A percentile compares a stretch with the other conserved stretches of the same genome.
phyloP scores from a whole-genome alignment of 805 yeast genomes.

The Teunomyces panamensis region DNA sequence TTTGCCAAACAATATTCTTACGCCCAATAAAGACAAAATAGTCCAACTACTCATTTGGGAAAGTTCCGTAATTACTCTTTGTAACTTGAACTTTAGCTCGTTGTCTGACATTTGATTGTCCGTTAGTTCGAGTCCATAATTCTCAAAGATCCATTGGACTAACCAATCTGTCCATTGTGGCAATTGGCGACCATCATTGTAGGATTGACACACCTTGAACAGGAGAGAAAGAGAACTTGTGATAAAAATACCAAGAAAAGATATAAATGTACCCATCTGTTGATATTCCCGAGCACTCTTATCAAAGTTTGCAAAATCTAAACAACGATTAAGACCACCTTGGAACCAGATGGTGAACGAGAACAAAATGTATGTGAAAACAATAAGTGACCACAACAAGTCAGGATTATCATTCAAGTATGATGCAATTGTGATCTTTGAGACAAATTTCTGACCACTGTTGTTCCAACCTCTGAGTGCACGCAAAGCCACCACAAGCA shows the following conservation, averaged over 20 bases:
- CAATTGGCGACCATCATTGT: slow-evolving; percentile 51
- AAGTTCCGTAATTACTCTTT: slow-evolving; percentile 20
- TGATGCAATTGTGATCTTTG: slow-evolving; percentile 35
- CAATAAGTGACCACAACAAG: slow-evolving; percentile 48
- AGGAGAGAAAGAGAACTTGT: slow-evolving; percentile 44
- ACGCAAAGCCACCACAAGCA: slow-evolving; percentile 43
- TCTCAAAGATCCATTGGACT: slow-evolving; percentile 27
- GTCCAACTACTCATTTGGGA: slow-evolving; percentile 25
- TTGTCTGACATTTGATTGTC: slow-evolving; percentile 7
- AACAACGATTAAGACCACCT: slow-evolving; percentile 23
- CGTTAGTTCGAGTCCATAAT: slow-evolving; percentile 23
- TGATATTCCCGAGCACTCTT: slow-evolving; percentile 7
- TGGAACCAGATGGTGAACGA: slow-evolving; percentile 19
- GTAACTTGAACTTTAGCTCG: slow-evolving; percentile 16
- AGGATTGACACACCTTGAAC: slow-evolving; percentile 55
- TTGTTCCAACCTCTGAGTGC: slow-evolving; percentile 79
- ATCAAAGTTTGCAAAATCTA: slow-evolving; percentile 9
- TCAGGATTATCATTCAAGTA: slow-evolving; percentile 21
- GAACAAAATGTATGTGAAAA: slow-evolving; percentile 33
- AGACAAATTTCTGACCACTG: slow-evolving; percentile 79
- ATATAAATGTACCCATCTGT: slow-evolving; percentile 26
- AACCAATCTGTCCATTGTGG: slow-evolving; percentile 38
- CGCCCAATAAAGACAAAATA: slow-evolving; percentile 24
- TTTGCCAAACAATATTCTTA: slow-evolving; percentile 28
- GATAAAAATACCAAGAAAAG: slow-evolving; percentile 47